Evolutionary conservation across 176 grass and related monocot genomes (phyloP).

Genomic region (Olyra latifolia): DNA sequence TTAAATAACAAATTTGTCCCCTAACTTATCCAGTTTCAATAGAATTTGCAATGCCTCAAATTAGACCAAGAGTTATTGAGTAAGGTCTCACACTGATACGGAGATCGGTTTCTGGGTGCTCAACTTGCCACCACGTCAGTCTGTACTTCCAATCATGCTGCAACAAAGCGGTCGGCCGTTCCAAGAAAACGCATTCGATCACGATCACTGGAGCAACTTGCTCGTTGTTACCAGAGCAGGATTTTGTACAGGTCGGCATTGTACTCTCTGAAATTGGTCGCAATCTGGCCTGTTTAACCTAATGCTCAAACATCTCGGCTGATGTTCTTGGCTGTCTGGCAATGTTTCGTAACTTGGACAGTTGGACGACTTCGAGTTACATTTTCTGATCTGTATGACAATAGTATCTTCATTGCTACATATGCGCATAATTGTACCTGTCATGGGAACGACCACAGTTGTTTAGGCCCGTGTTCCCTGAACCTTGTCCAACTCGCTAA

Average conservation of each 20-base stretch:
- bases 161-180: constrained; percentile 25
- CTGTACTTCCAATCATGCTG: constrained; percentile 27
- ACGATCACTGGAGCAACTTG: constrained; percentile 21
- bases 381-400: neutral
- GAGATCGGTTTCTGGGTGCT: neutral
- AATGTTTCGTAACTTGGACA: neutral
- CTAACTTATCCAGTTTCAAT: constrained; percentile 16
- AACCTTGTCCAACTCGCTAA: constrained; percentile 34
- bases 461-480: constrained; percentile 15
- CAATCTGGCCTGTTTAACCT: neutral
- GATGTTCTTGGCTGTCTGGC: neutral
- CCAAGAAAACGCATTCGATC: constrained; percentile 36
- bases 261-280: constrained; percentile 31
- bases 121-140: constrained; percentile 22
- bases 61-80: neutral
- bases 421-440: neutral
- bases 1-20: constrained; percentile 12
- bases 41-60: constrained; percentile 5
- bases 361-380: neutral
- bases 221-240: constrained; percentile 23
- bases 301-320: constrained; percentile 16
- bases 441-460: neutral
- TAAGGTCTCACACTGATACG: constrained; percentile 24
- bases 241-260: constrained; percentile 7
- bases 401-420: constrained; percentile 18